These are phyloP conservation scores for Hirsutella rhossiliensis DNA, from an alignment of 2,329 filamentous ascomycete species.

Conservation along the genomic window DNA sequence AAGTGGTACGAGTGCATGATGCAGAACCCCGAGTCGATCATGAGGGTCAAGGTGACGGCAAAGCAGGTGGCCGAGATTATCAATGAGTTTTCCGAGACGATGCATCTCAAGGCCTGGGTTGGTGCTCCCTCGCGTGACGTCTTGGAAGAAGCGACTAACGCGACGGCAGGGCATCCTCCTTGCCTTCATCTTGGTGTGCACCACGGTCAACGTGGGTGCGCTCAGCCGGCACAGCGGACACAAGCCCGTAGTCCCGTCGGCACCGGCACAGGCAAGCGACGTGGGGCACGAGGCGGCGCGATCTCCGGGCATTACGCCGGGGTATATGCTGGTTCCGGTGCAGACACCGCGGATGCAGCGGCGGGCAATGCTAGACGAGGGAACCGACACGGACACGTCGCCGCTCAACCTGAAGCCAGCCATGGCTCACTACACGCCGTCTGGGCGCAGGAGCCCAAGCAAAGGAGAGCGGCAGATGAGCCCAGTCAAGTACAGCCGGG, in stretches of 20 bases:
- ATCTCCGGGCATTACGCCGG: slow-evolving; percentile 21
- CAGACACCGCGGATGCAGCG: slow-evolving; percentile 34
- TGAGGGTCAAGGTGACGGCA: slow-evolving; percentile 68
- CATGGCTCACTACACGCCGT: slow-evolving; percentile 33
- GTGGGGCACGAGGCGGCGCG: slow-evolving; percentile 10
- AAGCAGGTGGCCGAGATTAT: slow-evolving; percentile 86
- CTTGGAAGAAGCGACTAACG: not conserved
- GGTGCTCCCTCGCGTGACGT: slow-evolving; percentile 9
- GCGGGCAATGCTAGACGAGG: slow-evolving; percentile 30
- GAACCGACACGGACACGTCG: slow-evolving; percentile 39
- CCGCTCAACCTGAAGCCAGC: slow-evolving; percentile 30
- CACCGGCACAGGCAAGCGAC: slow-evolving; percentile 6
- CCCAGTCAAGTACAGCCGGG: slow-evolving; percentile 31
- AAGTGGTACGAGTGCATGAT: slow-evolving; percentile 85
- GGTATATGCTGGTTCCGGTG: slow-evolving; percentile 38
- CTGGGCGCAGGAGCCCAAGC: slow-evolving; percentile 31
- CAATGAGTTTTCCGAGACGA: slow-evolving; percentile 84
- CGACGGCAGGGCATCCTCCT: slow-evolving; percentile 35
- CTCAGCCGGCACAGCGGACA: slow-evolving; percentile 16
- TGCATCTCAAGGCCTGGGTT: slow-evolving; percentile 67
- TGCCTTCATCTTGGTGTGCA: slow-evolving; percentile 32
- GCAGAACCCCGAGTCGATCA: slow-evolving; percentile 65
- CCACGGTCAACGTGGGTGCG: slow-evolving; percentile 39
- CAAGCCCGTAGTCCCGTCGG: slow-evolving; percentile 1
- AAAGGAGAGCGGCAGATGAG: slow-evolving; percentile 38